A percentile compares a stretch with the other conserved stretches of the same genome.
Conservation (phyloP, 2,329 filamentous ascomycete genomes). For the Epichloe bromicola region DNA sequence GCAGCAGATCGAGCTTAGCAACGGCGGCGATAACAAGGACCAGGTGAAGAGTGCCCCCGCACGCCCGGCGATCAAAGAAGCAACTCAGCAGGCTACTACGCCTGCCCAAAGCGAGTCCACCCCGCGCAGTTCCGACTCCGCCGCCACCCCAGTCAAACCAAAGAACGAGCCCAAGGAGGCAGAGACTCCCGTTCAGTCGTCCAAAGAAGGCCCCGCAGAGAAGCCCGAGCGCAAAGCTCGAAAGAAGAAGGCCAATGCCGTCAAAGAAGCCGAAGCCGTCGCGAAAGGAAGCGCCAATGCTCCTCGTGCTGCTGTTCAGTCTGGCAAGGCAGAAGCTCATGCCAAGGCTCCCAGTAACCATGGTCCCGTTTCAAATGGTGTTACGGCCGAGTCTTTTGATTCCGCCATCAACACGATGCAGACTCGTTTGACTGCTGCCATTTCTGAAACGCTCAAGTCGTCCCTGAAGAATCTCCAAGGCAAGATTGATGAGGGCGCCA, state of each 20-base stretch:
- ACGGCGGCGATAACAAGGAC: slow-evolving; percentile 22
- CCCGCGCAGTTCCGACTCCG: slow-evolving; percentile 20
- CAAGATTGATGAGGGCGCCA: slow-evolving; percentile 52
- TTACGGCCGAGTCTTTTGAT: slow-evolving; percentile 36
- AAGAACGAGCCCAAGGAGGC: slow-evolving; percentile 35
- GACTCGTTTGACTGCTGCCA: slow-evolving; percentile 33
- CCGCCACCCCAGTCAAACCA: slow-evolving; percentile 21
- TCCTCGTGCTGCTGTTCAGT: slow-evolving; percentile 20
- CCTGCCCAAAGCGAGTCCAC: slow-evolving; percentile 14
- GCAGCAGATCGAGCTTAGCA: slow-evolving; percentile 25
- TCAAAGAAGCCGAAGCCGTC: slow-evolving; percentile 31
- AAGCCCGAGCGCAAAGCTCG: slow-evolving; percentile 48
- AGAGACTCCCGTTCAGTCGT: slow-evolving; percentile 27
- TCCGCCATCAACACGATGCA: slow-evolving; percentile 42
- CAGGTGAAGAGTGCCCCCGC: slow-evolving; percentile 24
- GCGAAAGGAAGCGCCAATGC: slow-evolving; percentile 27
- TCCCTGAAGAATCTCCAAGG: slow-evolving; percentile 49
- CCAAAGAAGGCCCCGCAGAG: slow-evolving; percentile 32
- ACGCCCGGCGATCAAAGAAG: slow-evolving; percentile 18
- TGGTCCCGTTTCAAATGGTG: slow-evolving; percentile 11
- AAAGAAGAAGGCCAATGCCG: slow-evolving; percentile 52
- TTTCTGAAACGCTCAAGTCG: slow-evolving; percentile 39
- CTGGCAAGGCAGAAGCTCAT: slow-evolving; percentile 16
- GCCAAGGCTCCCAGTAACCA: slow-evolving; percentile 18
- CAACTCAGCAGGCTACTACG: slow-evolving; percentile 12